phyloP scores from a whole-genome alignment of 2,329 filamentous ascomycete species.

The Lizonia empirigonia region DNA sequence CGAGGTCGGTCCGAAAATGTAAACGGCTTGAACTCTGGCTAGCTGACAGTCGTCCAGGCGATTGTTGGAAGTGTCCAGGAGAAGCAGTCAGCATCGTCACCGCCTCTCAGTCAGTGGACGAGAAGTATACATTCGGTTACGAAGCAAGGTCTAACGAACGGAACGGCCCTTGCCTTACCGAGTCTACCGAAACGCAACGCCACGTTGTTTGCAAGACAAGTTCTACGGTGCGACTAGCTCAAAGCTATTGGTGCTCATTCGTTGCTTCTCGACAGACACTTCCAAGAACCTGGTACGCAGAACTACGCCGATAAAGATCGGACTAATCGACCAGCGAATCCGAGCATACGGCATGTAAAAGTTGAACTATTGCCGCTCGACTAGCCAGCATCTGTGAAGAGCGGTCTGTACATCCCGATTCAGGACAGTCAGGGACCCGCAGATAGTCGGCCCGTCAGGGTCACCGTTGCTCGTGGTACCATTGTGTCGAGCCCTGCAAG shows the following conservation, averaged over 20 bases:
- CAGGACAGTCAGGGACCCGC: not conserved
- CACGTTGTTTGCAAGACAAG: not conserved
- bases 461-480: not conserved
- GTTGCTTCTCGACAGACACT: not conserved
- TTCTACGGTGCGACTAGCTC: not conserved
- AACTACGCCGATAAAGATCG: not conserved
- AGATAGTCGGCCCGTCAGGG: slow-evolving; percentile 6
- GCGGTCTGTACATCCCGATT: slow-evolving; percentile 3
- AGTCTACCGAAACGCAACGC: slow-evolving; percentile 3
- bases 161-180: slow-evolving; percentile 17
- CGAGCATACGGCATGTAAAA: not conserved
- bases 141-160: slow-evolving; percentile 2
- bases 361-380: not conserved
- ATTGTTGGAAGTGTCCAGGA: too few relatives aligned
- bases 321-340: not conserved
- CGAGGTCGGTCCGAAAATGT: slow-evolving; percentile 5
- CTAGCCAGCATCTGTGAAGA: not conserved
- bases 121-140: not conserved
- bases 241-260: not conserved
- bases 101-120: not conserved
- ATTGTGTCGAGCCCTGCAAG: not conserved
- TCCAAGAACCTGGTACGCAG: slow-evolving; percentile 12
- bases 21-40: not conserved
- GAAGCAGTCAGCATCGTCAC: not conserved
- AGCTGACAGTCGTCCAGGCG: not conserved